Conservation (phyloP, 129 eudicot genomes). For the Artemisia annua region DNA sequence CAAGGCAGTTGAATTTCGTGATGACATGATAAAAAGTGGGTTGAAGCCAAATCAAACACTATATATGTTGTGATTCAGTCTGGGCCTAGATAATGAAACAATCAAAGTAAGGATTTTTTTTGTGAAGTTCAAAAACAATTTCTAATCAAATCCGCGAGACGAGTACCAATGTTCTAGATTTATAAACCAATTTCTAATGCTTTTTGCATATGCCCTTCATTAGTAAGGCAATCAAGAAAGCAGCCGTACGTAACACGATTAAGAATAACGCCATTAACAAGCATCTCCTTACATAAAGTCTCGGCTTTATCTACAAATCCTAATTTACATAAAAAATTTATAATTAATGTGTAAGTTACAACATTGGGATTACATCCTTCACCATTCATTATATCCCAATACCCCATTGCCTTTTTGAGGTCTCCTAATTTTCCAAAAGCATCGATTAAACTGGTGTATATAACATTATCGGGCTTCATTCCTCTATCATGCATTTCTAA, state of each 20-base stretch:
- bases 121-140: background rate
- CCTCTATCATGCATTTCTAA: conserved; percentile 59
- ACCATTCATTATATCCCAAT: conserved; percentile 69
- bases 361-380: conserved; percentile 79
- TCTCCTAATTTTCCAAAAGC: conserved; percentile 71
- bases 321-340: conserved; percentile 66
- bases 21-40: conserved; percentile 75
- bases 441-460: conserved; percentile 74
- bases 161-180: too few species aligned
- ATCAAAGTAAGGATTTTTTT: conserved; percentile 19
- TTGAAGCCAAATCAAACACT: conserved; percentile 40
- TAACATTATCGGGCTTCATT: conserved; percentile 73
- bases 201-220: conserved; percentile 59
- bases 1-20: conserved; percentile 65
- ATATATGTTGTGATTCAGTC: background rate
- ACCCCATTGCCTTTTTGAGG: conserved; percentile 54
- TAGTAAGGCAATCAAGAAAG: conserved; percentile 67
- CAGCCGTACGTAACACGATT: conserved; percentile 86
- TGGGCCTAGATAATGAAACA: conserved; percentile 9
- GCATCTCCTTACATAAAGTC: conserved; percentile 71
- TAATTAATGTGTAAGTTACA: conserved; percentile 78
- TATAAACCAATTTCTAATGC: too few species aligned
- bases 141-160: too few species aligned
- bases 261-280: conserved; percentile 44
- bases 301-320: conserved; percentile 67